These are phyloP conservation scores for Glycine latifolia DNA, from an alignment of 306 rosid genomes.

Conservation along the genomic window DNA sequence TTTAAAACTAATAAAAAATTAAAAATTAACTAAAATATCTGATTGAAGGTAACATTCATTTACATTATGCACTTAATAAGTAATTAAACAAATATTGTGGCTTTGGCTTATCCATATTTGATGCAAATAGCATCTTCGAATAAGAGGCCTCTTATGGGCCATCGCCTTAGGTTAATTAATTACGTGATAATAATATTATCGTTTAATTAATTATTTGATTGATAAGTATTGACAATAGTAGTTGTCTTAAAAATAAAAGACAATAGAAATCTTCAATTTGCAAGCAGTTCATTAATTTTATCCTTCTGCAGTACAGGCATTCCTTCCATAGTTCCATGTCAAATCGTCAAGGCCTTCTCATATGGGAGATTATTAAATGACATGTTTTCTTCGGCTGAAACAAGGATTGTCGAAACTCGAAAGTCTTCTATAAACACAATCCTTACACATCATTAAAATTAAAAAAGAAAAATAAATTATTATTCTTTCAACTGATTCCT, in stretches of 20 bases:
- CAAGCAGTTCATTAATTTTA: not conserved
- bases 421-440: too few relatives aligned
- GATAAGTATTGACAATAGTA: not conserved
- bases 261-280: not conserved
- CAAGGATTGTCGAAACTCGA: not conserved
- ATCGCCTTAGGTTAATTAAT: not conserved
- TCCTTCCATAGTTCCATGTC: not conserved
- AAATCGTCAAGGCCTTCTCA: not conserved
- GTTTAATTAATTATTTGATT: not conserved
- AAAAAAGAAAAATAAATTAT: too few relatives aligned
- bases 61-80: not conserved
- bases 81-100: not conserved
- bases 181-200: not conserved
- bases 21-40: too few relatives aligned
- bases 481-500: too few relatives aligned
- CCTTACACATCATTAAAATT: too few relatives aligned
- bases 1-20: too few relatives aligned
- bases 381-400: not conserved
- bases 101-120: conserved; percentile 32
- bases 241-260: not conserved
- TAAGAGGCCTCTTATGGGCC: not conserved
- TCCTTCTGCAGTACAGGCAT: not conserved
- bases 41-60: not conserved
- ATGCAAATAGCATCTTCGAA: not conserved
- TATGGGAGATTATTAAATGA: not conserved